Conservation (phyloP, 148 eudicot species). For the Talinum fruticosum region DNA sequence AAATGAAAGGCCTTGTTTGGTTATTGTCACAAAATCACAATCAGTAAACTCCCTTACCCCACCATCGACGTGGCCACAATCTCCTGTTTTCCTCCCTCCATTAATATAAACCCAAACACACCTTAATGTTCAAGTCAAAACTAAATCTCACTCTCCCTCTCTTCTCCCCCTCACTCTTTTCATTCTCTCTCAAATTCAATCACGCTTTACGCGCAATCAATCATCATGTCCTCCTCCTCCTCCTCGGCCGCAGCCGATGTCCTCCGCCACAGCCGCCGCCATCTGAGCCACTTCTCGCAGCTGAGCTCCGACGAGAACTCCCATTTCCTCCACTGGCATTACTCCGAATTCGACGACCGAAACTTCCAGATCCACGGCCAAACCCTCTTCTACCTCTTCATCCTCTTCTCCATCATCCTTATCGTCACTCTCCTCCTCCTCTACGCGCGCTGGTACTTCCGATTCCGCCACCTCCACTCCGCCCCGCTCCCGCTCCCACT, state of each 20-base stretch:
- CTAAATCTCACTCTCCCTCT: not conserved
- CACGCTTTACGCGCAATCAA: not conserved
- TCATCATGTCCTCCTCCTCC: not conserved
- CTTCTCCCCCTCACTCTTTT: not conserved
- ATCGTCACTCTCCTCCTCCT: slow-evolving; percentile 47
- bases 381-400: slow-evolving; percentile 59
- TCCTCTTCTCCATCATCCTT: slow-evolving; percentile 56
- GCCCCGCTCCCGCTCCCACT: slow-evolving; percentile 8
- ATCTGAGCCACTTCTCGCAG: slow-evolving; percentile 28
- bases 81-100: not conserved
- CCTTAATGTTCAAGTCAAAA: not conserved
- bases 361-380: slow-evolving; percentile 74
- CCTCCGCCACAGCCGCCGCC: slow-evolving; percentile 22
- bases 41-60: slow-evolving; percentile 9
- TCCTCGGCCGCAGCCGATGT: not conserved
- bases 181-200: slow-evolving; percentile 7
- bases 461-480: slow-evolving; percentile 33
- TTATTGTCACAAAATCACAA: slow-evolving; percentile 15
- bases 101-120: slow-evolving; percentile 10
- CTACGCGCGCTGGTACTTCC: slow-evolving; percentile 69
- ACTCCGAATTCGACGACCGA: slow-evolving; percentile 57
- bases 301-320: slow-evolving; percentile 22
- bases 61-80: slow-evolving; percentile 27
- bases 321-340: slow-evolving; percentile 61
- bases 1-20: not conserved